Percentiles rank a stretch among this genome's conserved stretches.
Evolutionary conservation across 805 yeast species (phyloP).

Genomic region (Lachancea thermotolerans): DNA sequence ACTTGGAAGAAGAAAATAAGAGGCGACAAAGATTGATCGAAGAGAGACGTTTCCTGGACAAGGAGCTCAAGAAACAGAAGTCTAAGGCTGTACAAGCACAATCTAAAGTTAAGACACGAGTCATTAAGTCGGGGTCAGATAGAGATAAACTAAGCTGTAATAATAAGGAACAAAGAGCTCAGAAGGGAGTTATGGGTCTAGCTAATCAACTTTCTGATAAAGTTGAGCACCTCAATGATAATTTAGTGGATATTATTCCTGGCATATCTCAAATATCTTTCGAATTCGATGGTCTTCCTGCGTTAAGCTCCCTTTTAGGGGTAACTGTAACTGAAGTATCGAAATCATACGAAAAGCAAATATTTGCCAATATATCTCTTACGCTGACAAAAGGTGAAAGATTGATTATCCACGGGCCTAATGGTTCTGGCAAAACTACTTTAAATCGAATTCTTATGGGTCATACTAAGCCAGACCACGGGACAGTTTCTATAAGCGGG

Average conservation of each 20-base stretch:
- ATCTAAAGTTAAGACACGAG: constrained; percentile 12
- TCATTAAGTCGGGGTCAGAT: constrained; percentile 14
- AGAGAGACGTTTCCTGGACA: constrained; percentile 14
- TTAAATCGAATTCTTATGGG: constrained; percentile 14
- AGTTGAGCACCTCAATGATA: constrained; percentile 12
- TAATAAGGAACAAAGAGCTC: constrained; percentile 14
- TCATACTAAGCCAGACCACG: constrained; percentile 12
- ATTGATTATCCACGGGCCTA: constrained; percentile 16
- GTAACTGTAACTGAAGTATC: constrained; percentile 9
- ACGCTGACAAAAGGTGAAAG: constrained; percentile 13
- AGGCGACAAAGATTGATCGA: constrained; percentile 9
- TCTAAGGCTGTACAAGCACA: constrained; percentile 12
- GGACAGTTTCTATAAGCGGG: constrained; percentile 13
- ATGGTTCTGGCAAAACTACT: constrained; percentile 21
- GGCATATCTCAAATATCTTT: constrained; percentile 10
- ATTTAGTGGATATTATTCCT: constrained; percentile 14
- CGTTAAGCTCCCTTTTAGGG: constrained; percentile 11
- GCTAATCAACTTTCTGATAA: constrained; percentile 13
- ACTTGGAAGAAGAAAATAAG: constrained; percentile 13
- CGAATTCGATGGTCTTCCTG: constrained; percentile 13
- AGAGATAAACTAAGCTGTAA: constrained; percentile 15
- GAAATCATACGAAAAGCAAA: constrained; percentile 11
- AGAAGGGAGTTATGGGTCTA: constrained; percentile 11
- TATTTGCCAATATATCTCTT: constrained; percentile 12
- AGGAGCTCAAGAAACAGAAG: constrained; percentile 13